Percentiles rank a stretch among this genome's conserved stretches.
These are phyloP conservation scores for Castanea mollissima DNA, from an alignment of 306 rosid genomes.

Conservation along the genomic window DNA sequence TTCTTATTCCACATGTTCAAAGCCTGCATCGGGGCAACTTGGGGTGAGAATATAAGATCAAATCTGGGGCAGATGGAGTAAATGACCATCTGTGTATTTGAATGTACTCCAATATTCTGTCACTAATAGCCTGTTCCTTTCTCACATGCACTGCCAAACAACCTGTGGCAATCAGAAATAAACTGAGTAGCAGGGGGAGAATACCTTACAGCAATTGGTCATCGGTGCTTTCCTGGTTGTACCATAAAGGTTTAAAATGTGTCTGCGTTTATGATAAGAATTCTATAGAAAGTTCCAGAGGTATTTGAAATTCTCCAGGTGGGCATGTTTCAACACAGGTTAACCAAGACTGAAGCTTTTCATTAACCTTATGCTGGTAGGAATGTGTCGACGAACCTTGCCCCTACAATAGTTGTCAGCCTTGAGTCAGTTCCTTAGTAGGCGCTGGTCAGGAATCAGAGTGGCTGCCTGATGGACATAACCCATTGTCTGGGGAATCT, in stretches of 20 bases:
- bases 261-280: not conserved
- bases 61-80: not conserved
- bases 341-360: not conserved
- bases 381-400: not conserved
- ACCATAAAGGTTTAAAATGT: not conserved
- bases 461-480: not conserved
- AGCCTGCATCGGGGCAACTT: not conserved
- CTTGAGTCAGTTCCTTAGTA: not conserved
- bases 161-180: not conserved
- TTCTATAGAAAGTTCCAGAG: not conserved
- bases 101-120: not conserved
- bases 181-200: not conserved
- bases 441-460: not conserved
- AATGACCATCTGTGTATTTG: not conserved
- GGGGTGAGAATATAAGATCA: not conserved
- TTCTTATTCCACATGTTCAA: not conserved
- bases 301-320: not conserved
- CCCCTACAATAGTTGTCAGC: not conserved
- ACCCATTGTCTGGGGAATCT: not conserved
- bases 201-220: not conserved
- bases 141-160: not conserved
- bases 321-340: not conserved
- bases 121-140: not conserved
- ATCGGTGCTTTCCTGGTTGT: not conserved
- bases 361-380: not conserved